Percentiles rank a stretch among this genome's conserved stretches.
These are phyloP conservation scores for Jackrogersella multiformis DNA, from an alignment of 495 filamentous ascomycete genomes.

Conservation along the genomic window DNA sequence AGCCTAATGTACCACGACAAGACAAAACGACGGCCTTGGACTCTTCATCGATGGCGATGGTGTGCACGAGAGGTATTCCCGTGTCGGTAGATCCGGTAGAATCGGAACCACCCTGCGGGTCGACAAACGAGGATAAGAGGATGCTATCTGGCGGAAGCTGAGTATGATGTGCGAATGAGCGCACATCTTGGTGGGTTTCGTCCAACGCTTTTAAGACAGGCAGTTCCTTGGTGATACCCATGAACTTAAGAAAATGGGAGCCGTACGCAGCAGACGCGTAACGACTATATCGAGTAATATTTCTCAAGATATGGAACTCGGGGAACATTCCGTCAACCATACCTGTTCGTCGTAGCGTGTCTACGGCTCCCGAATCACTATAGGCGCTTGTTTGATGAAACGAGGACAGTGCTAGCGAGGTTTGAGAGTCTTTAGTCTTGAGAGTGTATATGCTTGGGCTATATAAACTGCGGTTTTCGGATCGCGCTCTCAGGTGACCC, in stretches of 20 bases:
- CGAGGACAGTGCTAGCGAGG: conserved; percentile 69
- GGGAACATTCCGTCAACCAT: conserved; percentile 73
- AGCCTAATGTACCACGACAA: conserved; percentile 79
- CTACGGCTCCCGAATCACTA: conserved; percentile 63
- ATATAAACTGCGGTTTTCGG: conserved; percentile 46
- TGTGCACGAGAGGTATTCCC: conserved; percentile 82
- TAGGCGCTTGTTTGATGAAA: conserved; percentile 62
- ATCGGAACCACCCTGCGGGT: conserved; percentile 78
- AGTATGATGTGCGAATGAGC: conserved; percentile 76
- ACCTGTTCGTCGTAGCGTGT: conserved; percentile 65
- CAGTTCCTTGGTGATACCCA: conserved; percentile 68
- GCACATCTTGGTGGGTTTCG: conserved; percentile 70
- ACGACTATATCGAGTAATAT: conserved; percentile 77
- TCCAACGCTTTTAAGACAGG: conserved; percentile 57
- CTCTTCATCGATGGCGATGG: conserved; percentile 79
- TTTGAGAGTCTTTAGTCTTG: conserved; percentile 69
- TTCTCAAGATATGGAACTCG: conserved; percentile 70
- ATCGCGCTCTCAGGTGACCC: conserved; percentile 45
- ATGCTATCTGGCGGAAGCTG: conserved; percentile 73
- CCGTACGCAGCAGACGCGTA: conserved; percentile 84
- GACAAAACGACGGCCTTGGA: conserved; percentile 80
- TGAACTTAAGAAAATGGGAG: conserved; percentile 71
- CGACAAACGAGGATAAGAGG: conserved; percentile 77
- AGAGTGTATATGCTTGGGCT: conserved; percentile 76
- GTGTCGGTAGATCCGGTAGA: conserved; percentile 73